These are phyloP conservation scores for Leishmania aethiopica DNA, from an alignment of 208 protist genomes.

Conservation along the genomic window DNA sequence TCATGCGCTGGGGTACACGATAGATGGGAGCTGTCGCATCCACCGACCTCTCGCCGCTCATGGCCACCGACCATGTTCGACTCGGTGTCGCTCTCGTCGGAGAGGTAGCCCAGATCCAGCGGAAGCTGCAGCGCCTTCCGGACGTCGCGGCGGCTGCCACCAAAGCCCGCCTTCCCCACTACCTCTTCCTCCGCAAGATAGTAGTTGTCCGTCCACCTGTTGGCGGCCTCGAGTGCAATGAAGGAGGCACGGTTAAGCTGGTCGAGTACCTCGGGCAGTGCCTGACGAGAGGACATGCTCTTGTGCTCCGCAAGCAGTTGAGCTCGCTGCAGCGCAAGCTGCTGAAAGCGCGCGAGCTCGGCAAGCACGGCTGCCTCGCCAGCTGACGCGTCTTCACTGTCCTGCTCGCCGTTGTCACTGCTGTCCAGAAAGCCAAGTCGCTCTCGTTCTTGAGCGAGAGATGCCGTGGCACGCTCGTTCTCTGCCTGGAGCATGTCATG, in stretches of 20 bases:
- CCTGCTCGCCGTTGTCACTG: not conserved
- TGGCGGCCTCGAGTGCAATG: slow-evolving; percentile 54
- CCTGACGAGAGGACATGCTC: not conserved
- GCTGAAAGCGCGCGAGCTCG: not conserved
- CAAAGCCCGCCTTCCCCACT: slow-evolving; percentile 15
- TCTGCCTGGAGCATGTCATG: not conserved
- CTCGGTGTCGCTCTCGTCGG: slow-evolving; percentile 15
- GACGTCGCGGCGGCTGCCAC: slow-evolving; percentile 41
- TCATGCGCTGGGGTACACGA: not conserved
- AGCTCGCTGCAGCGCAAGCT: slow-evolving; percentile 8
- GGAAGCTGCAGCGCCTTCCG: slow-evolving; percentile 52
- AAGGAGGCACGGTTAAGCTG: slow-evolving; percentile 30
- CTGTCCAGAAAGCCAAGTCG: not conserved
- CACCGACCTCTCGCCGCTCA: not conserved
- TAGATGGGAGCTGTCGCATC: not conserved
- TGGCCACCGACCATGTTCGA: not conserved
- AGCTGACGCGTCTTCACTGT: slow-evolving; percentile 5
- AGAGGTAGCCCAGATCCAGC: slow-evolving; percentile 54
- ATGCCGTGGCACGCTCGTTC: not conserved
- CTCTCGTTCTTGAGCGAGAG: not conserved
- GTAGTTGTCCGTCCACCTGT: slow-evolving; percentile 89
- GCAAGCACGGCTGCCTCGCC: not conserved
- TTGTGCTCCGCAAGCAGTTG: slow-evolving; percentile 18
- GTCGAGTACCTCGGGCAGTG: slow-evolving; percentile 25
- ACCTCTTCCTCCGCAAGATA: slow-evolving; percentile 69